Evolutionary conservation across 176 grass and related monocot species (phyloP).

Genomic region (Juncus inflexus): DNA sequence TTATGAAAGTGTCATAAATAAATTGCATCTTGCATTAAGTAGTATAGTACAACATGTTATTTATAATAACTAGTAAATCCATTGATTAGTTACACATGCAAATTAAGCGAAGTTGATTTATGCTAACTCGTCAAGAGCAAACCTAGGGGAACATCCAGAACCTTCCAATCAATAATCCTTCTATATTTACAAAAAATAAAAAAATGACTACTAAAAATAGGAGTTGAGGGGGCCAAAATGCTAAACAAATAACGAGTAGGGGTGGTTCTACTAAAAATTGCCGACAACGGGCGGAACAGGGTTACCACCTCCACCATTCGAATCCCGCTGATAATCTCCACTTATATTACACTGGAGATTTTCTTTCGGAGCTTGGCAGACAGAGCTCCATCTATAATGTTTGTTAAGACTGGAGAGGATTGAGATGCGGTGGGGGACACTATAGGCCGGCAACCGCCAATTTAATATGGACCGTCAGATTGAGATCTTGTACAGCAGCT

Average conservation of each 20-base stretch:
- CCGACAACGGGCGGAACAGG: conserved; percentile 20
- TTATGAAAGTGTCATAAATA: no score
- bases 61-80: no score
- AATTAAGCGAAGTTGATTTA: no score
- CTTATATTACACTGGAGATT: background rate
- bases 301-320: conserved; percentile 11
- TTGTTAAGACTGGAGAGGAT: conserved; percentile 1
- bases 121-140: background rate
- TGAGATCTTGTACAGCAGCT: conserved; percentile 17
- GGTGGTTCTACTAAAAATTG: conserved; percentile 18
- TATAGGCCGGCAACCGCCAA: conserved; percentile 29
- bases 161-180: background rate
- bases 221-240: background rate
- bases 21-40: no score
- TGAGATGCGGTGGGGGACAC: background rate
- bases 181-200: background rate
- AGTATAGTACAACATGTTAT: no score
- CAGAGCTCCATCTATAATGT: background rate
- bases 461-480: conserved; percentile 20
- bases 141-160: background rate
- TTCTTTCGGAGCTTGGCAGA: background rate
- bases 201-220: conserved; percentile 2
- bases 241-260: conserved; percentile 11
- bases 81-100: no score
- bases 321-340: background rate